Conservation (phyloP, 2,329 filamentous ascomycete species). For the Nemania sp. region DNA sequence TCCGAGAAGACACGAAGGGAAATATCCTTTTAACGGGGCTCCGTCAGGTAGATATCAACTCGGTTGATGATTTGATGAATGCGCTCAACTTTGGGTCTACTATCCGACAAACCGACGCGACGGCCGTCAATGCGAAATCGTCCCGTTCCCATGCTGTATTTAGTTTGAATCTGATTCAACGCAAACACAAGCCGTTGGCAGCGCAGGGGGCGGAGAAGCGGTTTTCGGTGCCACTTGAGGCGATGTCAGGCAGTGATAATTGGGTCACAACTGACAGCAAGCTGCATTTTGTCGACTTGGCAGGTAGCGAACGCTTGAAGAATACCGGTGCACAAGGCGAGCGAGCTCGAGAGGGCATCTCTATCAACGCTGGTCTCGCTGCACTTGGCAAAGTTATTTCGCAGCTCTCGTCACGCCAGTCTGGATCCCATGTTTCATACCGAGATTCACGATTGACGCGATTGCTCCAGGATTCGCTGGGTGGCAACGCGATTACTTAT, state of each 20-base stretch:
- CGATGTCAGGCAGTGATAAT: slow-evolving; percentile 66
- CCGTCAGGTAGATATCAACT: slow-evolving; percentile 85
- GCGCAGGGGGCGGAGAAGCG: slow-evolving; percentile 74
- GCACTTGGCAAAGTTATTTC: slow-evolving; percentile 98
- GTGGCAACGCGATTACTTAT: slow-evolving; percentile 96
- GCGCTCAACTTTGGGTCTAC: slow-evolving; percentile 90
- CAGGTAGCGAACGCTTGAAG: slow-evolving; percentile 93
- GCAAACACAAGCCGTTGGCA: slow-evolving; percentile 62
- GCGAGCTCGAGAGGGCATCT: slow-evolving; percentile 92
- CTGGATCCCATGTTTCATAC: slow-evolving; percentile 92
- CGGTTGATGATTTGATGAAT: slow-evolving; percentile 85
- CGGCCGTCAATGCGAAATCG: slow-evolving; percentile 95
- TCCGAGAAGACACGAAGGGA: slow-evolving; percentile 91
- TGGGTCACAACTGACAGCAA: slow-evolving; percentile 94
- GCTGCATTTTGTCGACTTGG: slow-evolving; percentile 96
- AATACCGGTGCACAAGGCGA: slow-evolving; percentile 96
- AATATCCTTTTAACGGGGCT: slow-evolving; percentile 93
- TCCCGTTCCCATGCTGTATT: slow-evolving; percentile 98
- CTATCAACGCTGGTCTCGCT: slow-evolving; percentile 94
- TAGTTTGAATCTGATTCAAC: slow-evolving; percentile 89
- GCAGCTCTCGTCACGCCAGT: slow-evolving; percentile 86
- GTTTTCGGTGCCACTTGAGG: slow-evolving; percentile 82
- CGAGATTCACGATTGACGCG: slow-evolving; percentile 97
- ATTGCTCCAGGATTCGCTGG: slow-evolving; percentile 91
- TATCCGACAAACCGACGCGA: slow-evolving; percentile 95